Evolutionary conservation across 345 rosid species (phyloP), one percentile per base, ranked within the genome.

Genomic region (Eutrema heterophyllum): DNA sequence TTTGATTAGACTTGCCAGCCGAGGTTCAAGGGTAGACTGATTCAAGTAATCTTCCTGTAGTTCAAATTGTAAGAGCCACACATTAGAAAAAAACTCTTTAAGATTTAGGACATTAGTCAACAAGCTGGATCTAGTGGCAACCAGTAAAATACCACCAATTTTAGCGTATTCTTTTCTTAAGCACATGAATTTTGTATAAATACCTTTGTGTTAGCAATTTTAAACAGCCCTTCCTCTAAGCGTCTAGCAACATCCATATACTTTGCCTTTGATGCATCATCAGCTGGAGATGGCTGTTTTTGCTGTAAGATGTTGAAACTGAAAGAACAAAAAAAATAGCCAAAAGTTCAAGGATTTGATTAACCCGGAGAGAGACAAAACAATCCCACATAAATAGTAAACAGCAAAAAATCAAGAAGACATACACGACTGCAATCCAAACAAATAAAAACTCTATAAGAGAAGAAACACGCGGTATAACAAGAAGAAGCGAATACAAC

Each of bases 11-110:
- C 33, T 69, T 35, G 83, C 81, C 69, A 92, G 62, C 50, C 99
- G 98, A 67, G 50, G 63, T 79, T 92, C 97, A 71, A 96, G 81
- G 38, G 99, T 96, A 35, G 52, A 71, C 79, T 78, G 40, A 80
- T 92, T 89, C 84, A 82, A n/a, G 81, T 96, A 92, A 6, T 96
- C 99, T 64, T 90, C 96, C 99, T 96, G 71, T 71, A 78, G 11
- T 7, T 41, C 63, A 71, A 65, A 64, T 27, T 13, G 30, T 8
- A 72, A 61, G n/a, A 53, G 21, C 0, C 55, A 54, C 18, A 26
- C 10, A 6, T 78, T 36, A 56, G n/a, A 27, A 49, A 5, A 26
- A 55, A 67, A 0, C 9, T 0, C 1, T 3, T 12, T 29, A 27
- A 14, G 29, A 11, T 18, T 36, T 45, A 32, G 3, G 52, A 33